Conservation (phyloP, 2,329 filamentous ascomycete species). For the Aureobasidium sp. region DNA sequence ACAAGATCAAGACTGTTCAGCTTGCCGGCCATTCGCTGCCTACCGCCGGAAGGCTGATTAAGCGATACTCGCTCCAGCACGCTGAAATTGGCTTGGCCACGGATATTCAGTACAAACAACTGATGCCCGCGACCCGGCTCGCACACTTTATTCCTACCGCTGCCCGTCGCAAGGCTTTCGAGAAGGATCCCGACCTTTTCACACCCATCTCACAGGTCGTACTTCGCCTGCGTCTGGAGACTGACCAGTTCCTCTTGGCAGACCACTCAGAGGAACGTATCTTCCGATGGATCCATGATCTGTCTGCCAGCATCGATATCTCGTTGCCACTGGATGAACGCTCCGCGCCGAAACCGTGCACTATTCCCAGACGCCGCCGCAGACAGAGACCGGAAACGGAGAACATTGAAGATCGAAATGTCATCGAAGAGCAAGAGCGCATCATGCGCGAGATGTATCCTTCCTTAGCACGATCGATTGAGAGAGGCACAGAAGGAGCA, state of each 20-base stretch:
- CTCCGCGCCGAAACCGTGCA: conserved; percentile 36
- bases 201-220: conserved; percentile 47
- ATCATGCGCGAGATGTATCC: conserved; percentile 41
- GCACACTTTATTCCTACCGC: conserved; percentile 37
- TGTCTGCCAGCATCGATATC: conserved; percentile 67
- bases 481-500: neutral
- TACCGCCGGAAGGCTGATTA: conserved; percentile 51
- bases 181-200: conserved; percentile 40
- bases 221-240: conserved; percentile 63
- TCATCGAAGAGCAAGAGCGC: conserved; percentile 41
- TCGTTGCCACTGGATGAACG: conserved; percentile 63
- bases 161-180: conserved; percentile 32
- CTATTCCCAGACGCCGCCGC: conserved; percentile 34
- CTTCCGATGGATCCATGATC: conserved; percentile 58
- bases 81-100: conserved; percentile 67
- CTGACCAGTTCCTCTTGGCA: conserved; percentile 64
- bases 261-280: conserved; percentile 58
- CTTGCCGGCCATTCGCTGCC: conserved; percentile 23
- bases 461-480: conserved; percentile 8
- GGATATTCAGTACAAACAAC: conserved; percentile 55
- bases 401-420: conserved; percentile 27
- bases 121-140: conserved; percentile 37
- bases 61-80: conserved; percentile 64
- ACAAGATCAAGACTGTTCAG: conserved; percentile 48
- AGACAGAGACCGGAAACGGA: conserved; percentile 28